A percentile compares a stretch with the other conserved stretches of the same genome.
phyloP scores from a whole-genome alignment of 768 basidiomycete genomes.

The Tricholoma sp. region DNA sequence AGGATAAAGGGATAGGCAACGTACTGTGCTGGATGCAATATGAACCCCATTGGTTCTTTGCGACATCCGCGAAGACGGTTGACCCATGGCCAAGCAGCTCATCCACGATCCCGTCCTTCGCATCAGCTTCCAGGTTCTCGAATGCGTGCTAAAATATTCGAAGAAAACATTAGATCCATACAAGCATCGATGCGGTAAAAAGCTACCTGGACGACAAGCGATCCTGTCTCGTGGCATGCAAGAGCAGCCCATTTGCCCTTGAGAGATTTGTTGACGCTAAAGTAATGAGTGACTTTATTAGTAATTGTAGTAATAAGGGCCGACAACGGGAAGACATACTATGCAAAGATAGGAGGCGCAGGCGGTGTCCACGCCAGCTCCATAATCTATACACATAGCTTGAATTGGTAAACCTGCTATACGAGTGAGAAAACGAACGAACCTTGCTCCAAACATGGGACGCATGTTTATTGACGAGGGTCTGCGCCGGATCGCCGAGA shows the following conservation, averaged over 20 bases:
- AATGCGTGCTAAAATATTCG: constrained; percentile 58
- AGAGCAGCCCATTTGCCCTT: constrained; percentile 87
- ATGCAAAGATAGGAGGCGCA: constrained; percentile 83
- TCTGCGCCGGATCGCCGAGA: constrained; percentile 78
- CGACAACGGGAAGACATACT: constrained; percentile 40
- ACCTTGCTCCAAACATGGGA: constrained; percentile 94
- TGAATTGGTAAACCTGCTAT: not conserved
- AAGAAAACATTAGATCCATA: not conserved
- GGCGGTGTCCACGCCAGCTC: constrained; percentile 84
- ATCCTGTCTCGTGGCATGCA: constrained; percentile 88
- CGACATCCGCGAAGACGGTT: constrained; percentile 64
- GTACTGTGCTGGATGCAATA: constrained; percentile 83
- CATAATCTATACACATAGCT: constrained; percentile 59
- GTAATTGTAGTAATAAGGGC: not conserved
- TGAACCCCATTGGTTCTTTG: constrained; percentile 87
- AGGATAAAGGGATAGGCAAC: constrained; percentile 22
- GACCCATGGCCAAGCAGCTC: constrained; percentile 75
- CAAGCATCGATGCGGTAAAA: not conserved
- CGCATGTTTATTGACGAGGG: constrained; percentile 85
- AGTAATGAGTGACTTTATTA: constrained; percentile 3
- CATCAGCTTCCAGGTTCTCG: constrained; percentile 77
- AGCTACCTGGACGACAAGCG: constrained; percentile 77
- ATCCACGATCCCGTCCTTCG: constrained; percentile 81
- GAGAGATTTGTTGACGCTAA: constrained; percentile 79
- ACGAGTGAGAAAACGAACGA: constrained; percentile 1